These are phyloP conservation scores for Elsinoe perseae DNA, from an alignment of 2,329 filamentous ascomycete species.

Conservation along the genomic window DNA sequence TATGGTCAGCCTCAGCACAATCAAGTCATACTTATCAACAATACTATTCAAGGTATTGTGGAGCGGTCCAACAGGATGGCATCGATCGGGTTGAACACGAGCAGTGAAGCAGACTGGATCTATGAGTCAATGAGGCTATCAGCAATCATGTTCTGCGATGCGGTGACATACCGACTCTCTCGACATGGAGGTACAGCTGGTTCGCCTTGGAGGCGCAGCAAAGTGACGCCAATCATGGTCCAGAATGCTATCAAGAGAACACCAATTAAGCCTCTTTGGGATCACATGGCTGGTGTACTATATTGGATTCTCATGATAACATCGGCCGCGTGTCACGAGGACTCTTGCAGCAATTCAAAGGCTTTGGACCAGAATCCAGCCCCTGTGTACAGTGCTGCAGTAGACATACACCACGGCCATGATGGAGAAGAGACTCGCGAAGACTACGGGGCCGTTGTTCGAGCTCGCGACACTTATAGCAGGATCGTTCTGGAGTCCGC, in stretches of 20 bases:
- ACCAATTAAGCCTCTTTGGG: slow-evolving; percentile 28
- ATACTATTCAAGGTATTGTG: background rate
- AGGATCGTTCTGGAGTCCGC: background rate
- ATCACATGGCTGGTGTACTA: slow-evolving; percentile 28
- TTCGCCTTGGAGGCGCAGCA: background rate
- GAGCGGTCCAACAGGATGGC: background rate
- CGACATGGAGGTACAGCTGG: slow-evolving; percentile 19
- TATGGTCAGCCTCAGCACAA: too few species aligned
- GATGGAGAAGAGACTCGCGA: background rate
- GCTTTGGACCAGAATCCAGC: background rate
- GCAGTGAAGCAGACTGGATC: background rate
- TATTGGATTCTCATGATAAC: slow-evolving; percentile 28
- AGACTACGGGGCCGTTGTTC: background rate
- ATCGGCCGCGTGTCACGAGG: slow-evolving; percentile 24
- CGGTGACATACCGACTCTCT: slow-evolving; percentile 21
- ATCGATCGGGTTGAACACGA: background rate
- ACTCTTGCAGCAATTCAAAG: background rate
- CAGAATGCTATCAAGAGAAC: slow-evolving; percentile 24
- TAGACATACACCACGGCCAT: too few species aligned
- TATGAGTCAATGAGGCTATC: slow-evolving; percentile 27
- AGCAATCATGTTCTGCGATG: slow-evolving; percentile 24
- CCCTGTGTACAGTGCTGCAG: too few species aligned
- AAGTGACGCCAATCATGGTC: slow-evolving; percentile 19
- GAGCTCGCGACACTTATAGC: background rate
- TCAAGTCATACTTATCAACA: too few species aligned